Percentiles rank a stretch among this genome's conserved stretches.
Conservation (phyloP, 768 basidiomycete species). For the Galerina marginata region DNA sequence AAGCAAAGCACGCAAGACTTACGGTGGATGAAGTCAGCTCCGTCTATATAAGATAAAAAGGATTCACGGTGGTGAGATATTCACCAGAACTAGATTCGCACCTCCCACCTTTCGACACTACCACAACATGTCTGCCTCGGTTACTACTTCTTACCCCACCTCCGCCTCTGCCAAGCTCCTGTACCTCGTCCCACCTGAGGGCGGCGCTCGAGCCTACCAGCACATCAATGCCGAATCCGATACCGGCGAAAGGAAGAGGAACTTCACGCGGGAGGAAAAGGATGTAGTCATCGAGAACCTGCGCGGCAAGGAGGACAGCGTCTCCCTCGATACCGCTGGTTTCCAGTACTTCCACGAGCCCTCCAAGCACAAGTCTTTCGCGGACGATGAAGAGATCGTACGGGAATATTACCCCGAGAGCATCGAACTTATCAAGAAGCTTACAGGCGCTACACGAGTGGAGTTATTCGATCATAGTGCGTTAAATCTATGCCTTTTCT, state of each 20-base stretch:
- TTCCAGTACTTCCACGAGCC: slow-evolving; percentile 50
- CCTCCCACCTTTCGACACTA: neutral
- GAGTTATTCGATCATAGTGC: slow-evolving; percentile 67
- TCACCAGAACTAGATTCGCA: neutral
- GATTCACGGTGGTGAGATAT: neutral
- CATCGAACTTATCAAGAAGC: slow-evolving; percentile 57
- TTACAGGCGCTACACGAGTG: slow-evolving; percentile 63
- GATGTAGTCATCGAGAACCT: slow-evolving; percentile 54
- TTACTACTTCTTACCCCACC: slow-evolving; percentile 5
- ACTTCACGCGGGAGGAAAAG: slow-evolving; percentile 34
- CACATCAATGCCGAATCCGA: slow-evolving; percentile 38
- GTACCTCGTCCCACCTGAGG: slow-evolving; percentile 43
- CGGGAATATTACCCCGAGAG: slow-evolving; percentile 66
- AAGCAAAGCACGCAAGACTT: slow-evolving; percentile 5
- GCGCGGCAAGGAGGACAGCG: slow-evolving; percentile 51
- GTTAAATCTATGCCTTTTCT: slow-evolving; percentile 33
- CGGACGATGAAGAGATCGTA: slow-evolving; percentile 55
- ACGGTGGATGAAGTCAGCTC: neutral
- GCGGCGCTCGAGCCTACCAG: slow-evolving; percentile 46
- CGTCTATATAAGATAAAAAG: neutral
- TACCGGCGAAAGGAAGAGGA: slow-evolving; percentile 41
- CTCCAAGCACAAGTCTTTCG: slow-evolving; percentile 53
- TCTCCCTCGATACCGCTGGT: slow-evolving; percentile 54
- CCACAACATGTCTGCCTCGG: neutral
- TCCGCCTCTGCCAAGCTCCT: slow-evolving; percentile 36